phyloP scores from a whole-genome alignment of 1,139 yeast species.

The Kodamaea suecica region DNA sequence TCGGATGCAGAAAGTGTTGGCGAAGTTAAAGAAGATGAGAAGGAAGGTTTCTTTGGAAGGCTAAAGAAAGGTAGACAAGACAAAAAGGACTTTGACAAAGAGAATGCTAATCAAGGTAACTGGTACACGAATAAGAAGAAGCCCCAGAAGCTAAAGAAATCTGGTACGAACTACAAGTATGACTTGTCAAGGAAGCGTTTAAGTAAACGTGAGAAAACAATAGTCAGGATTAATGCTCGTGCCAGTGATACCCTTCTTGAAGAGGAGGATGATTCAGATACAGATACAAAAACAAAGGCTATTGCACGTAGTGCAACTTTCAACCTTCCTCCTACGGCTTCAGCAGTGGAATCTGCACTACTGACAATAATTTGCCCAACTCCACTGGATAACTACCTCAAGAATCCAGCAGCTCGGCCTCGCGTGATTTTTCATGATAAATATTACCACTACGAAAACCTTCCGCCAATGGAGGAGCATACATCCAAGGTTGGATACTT shows the following conservation, averaged over 20 bases:
- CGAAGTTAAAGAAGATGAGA: conserved; percentile 13
- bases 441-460: conserved; percentile 59
- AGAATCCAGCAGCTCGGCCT: conserved; percentile 43
- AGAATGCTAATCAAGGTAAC: too few species aligned
- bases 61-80: too few species aligned
- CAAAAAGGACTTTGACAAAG: too few species aligned
- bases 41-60: conserved; percentile 9
- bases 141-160: conserved; percentile 21
- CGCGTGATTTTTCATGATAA: conserved; percentile 77
- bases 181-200: conserved; percentile 14
- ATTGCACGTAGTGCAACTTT: conserved; percentile 10
- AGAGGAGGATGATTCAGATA: conserved; percentile 7
- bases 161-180: conserved; percentile 3
- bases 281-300: conserved; percentile 5
- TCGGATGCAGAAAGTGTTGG: conserved; percentile 10
- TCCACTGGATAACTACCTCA: conserved; percentile 35
- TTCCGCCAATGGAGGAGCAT: conserved; percentile 41
- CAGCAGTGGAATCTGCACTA: conserved; percentile 44
- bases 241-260: conserved; percentile 14
- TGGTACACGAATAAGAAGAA: too few species aligned
- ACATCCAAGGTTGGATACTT: conserved; percentile 3
- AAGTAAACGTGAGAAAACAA: conserved; percentile 21
- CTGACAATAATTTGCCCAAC: conserved; percentile 42
- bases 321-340: conserved; percentile 44
- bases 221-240: conserved; percentile 26